These are phyloP conservation scores for Chamaecrista fasciculata DNA, from an alignment of 306 rosid species.

Conservation along the genomic window DNA sequence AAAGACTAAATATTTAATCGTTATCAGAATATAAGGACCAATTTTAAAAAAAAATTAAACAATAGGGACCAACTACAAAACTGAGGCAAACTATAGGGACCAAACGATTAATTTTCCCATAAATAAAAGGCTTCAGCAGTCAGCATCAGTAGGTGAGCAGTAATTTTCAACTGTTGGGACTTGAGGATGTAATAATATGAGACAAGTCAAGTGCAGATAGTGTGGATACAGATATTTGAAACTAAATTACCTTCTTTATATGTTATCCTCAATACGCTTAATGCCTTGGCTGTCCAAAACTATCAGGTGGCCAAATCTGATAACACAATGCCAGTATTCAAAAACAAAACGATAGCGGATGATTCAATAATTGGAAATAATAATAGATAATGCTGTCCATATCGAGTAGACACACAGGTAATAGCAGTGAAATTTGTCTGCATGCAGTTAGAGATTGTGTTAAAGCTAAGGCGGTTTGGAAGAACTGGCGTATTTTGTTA, in stretches of 20 bases:
- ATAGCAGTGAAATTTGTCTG: too few species aligned
- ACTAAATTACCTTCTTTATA: conserved; percentile 27
- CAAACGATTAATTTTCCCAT: too few species aligned
- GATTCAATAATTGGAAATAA: background rate
- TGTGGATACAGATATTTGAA: background rate
- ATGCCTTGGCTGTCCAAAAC: conserved; percentile 53
- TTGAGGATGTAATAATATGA: background rate
- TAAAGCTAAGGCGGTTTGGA: too few species aligned
- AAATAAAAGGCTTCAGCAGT: too few species aligned
- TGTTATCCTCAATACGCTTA: conserved; percentile 23
- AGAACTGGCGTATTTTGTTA: too few species aligned
- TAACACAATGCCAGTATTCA: conserved; percentile 6
- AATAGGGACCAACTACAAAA: too few species aligned
- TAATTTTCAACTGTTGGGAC: background rate
- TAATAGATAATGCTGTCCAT: background rate
- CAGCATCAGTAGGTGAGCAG: background rate
- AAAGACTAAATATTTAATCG: too few species aligned
- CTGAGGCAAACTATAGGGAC: too few species aligned
- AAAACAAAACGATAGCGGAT: conserved; percentile 1
- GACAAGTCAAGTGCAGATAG: conserved; percentile 7
- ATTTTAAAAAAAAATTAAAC: too few species aligned
- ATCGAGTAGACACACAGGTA: too few species aligned
- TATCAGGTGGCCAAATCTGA: conserved; percentile 80
- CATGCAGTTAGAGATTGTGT: too few species aligned
- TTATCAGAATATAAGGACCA: too few species aligned